Base-by-base conservation (phyloP, 768 basidiomycete species). In the Amanita molliuscula region DNA sequence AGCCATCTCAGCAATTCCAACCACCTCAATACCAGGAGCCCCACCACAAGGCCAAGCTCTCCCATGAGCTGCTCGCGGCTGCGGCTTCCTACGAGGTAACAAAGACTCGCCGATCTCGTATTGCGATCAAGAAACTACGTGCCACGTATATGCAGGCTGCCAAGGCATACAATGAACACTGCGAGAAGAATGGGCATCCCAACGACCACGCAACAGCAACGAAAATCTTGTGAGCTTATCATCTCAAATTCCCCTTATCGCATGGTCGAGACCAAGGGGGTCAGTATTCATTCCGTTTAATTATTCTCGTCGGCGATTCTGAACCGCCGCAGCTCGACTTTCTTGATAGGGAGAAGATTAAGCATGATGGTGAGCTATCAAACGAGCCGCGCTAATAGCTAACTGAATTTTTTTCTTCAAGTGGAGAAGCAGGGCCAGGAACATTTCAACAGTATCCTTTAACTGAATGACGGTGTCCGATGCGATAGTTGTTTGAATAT, bases 21-120 rank as follows among this genome's bases (percentile, higher is more conserved):
- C n/a, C 72, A 71, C 46, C 69, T 70, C n/a, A n/a, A n/a, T 10
- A 71, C 70, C 10, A 34, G 13, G 35, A n/a, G n/a, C 16, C 16
- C 16, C 82, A 83, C 16, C 82, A 83, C 69, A 66, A 82, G 66
- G 76, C 82, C 1, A 50, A 64, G 49, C 64, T 84, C 48, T 76
- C 79, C 6, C 84, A 86, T 61, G 79, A 87, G 64, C 61, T 85
- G 37, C 71, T 86, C 53, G 79, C 80, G 42, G 82, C 65, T 37
- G 84, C 84, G 34, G 84, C 83, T 6, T 64, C 80, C 26, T 86
- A 72, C 63, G 81, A 79, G 71, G 81, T 77, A 29, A 9, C 62
- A 42, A 20, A 15, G 10, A 21, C 16, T 2, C 15, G 41, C 41
- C 23, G 20, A 16, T 11, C 16, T 29, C 4, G 3, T 4, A 11